phyloP scores from a whole-genome alignment of 2,329 filamentous ascomycete genomes.

The Sporothrix inflata region DNA sequence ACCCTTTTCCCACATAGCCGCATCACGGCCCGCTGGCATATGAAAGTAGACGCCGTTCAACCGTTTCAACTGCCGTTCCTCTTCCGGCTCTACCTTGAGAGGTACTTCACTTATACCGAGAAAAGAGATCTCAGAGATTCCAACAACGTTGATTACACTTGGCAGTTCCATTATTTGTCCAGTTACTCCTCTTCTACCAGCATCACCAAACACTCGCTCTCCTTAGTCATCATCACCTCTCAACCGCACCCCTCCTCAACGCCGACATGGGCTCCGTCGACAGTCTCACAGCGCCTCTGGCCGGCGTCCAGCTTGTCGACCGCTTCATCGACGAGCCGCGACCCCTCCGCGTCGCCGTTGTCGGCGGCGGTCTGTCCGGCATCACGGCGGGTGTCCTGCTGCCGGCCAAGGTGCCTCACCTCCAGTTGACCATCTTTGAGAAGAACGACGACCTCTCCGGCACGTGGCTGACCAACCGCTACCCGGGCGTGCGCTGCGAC shows the following conservation, averaged over 20 bases:
- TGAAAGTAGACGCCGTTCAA: conserved; percentile 8
- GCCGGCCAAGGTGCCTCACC: conserved; percentile 68
- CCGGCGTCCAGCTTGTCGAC: conserved; percentile 38
- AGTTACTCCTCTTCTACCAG: too few species aligned
- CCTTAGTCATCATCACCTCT: not conserved
- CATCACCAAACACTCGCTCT: too few species aligned
- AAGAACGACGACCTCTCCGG: conserved; percentile 65
- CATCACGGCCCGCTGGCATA: not conserved
- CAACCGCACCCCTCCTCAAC: not conserved
- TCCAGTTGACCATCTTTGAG: conserved; percentile 68
- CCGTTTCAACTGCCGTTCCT: not conserved
- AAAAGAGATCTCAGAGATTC: not conserved
- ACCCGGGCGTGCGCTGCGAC: conserved; percentile 56
- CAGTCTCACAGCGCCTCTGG: not conserved
- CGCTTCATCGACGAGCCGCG: conserved; percentile 53
- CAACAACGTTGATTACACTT: not conserved
- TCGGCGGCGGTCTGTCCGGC: conserved; percentile 67
- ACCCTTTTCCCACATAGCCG: not conserved
- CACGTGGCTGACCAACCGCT: conserved; percentile 43
- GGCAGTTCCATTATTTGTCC: not conserved
- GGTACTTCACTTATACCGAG: not conserved
- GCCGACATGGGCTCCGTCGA: conserved; percentile 24
- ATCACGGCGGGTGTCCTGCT: conserved; percentile 67
- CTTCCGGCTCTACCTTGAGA: not conserved
- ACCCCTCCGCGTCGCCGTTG: conserved; percentile 58